Conservation (phyloP, 2,329 filamentous ascomycete genomes). For the Penicillium verrucosum region DNA sequence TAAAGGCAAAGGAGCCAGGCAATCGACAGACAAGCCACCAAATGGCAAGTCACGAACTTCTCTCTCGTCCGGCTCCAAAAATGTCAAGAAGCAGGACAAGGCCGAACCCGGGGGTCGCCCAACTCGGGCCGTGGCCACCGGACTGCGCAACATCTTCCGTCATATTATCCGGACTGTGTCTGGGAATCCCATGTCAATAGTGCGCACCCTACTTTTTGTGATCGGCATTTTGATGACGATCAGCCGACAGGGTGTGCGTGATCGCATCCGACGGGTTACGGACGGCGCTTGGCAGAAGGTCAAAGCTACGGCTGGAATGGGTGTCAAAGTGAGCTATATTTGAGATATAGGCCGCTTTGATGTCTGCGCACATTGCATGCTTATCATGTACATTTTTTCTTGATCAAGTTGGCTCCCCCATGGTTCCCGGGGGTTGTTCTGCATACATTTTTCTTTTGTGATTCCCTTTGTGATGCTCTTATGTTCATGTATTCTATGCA, state of each 20-base stretch:
- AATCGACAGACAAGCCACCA: slow-evolving; percentile 28
- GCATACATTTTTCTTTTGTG: slow-evolving; percentile 21
- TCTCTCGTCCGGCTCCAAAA: slow-evolving; percentile 36
- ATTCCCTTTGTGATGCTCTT: slow-evolving; percentile 11
- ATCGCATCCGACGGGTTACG: slow-evolving; percentile 68
- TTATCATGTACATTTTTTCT: slow-evolving; percentile 14
- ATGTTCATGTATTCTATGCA: slow-evolving; percentile 16
- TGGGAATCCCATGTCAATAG: slow-evolving; percentile 53
- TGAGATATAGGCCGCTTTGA: slow-evolving; percentile 39
- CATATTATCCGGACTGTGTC: slow-evolving; percentile 52
- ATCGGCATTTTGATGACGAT: slow-evolving; percentile 74
- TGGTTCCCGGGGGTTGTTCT: slow-evolving; percentile 1
- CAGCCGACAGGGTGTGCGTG: slow-evolving; percentile 69
- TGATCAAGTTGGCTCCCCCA: slow-evolving; percentile 8
- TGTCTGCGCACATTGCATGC: slow-evolving; percentile 7
- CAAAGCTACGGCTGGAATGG: slow-evolving; percentile 85
- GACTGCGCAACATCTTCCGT: slow-evolving; percentile 50
- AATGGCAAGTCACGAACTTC: slow-evolving; percentile 30
- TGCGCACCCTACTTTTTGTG: slow-evolving; percentile 71
- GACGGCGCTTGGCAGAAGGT: slow-evolving; percentile 75
- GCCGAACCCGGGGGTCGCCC: slow-evolving; percentile 34
- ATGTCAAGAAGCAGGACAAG: slow-evolving; percentile 40
- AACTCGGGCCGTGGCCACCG: slow-evolving; percentile 43
- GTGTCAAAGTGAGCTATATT: slow-evolving; percentile 95
- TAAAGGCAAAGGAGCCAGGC: slow-evolving; percentile 26